phyloP scores from a whole-genome alignment of 2,329 filamentous ascomycete species.

The Microcyclospora pomicola region DNA sequence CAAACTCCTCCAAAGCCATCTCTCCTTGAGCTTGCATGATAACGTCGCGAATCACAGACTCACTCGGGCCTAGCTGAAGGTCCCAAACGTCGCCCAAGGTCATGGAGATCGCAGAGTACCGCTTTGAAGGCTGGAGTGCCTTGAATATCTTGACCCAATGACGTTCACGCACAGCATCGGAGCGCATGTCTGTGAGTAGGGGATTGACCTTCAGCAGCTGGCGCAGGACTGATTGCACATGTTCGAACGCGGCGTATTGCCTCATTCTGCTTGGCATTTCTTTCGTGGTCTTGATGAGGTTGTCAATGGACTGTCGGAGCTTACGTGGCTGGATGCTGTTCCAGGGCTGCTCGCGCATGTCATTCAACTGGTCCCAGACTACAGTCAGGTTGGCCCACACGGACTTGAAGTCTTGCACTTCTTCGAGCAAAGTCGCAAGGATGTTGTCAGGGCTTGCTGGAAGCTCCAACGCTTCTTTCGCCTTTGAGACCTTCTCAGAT shows the following conservation, averaged over 20 bases:
- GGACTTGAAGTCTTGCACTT: constrained; percentile 97
- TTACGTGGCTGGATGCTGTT: constrained; percentile 91
- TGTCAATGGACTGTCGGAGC: constrained; percentile 75
- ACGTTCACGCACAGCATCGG: constrained; percentile 86
- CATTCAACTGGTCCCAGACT: constrained; percentile 92
- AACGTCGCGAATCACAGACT: constrained; percentile 79
- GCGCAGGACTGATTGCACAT: constrained; percentile 82
- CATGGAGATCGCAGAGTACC: constrained; percentile 87
- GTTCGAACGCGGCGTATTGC: constrained; percentile 98
- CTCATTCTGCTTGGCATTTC: constrained; percentile 99
- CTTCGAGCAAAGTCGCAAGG: constrained; percentile 77
- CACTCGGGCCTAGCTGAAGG: constrained; percentile 74
- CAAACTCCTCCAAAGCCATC: constrained; percentile 94
- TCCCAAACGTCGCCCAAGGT: constrained; percentile 99
- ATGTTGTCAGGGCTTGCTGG: constrained; percentile 65
- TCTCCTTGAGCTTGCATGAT: constrained; percentile 94
- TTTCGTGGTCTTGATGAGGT: constrained; percentile 92
- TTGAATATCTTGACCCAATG: constrained; percentile 99
- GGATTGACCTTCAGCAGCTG: constrained; percentile 83
- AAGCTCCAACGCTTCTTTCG: constrained; percentile 90
- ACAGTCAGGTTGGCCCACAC: constrained; percentile 93
- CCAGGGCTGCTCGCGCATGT: constrained; percentile 86
- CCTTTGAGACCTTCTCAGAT: constrained; percentile 84
- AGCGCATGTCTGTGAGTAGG: constrained; percentile 79
- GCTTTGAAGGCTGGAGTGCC: constrained; percentile 76